A percentile compares a stretch with the other conserved stretches of the same genome.
Evolutionary conservation across 1,139 yeast species (phyloP).

Genomic region (Yamadazyma friedrichii): DNA sequence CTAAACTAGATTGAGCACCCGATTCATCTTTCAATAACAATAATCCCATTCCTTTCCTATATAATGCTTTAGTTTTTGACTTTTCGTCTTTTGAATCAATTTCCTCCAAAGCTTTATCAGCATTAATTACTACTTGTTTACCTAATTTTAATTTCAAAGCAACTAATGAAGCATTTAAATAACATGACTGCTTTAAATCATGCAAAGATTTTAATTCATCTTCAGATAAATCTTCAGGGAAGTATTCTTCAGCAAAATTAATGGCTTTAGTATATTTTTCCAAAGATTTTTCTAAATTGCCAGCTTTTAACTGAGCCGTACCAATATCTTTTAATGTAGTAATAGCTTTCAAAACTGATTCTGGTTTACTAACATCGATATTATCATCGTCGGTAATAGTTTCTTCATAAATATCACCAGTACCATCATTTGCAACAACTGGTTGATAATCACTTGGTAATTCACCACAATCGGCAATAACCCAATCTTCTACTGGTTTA

Average conservation of each 20-base stretch:
- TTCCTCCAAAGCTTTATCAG: constrained; percentile 66
- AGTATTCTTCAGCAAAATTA: constrained; percentile 65
- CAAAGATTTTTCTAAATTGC: constrained; percentile 55
- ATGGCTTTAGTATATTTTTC: constrained; percentile 72
- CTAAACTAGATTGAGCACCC: constrained; percentile 64
- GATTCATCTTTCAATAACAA: constrained; percentile 66
- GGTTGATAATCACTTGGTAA: constrained; percentile 59
- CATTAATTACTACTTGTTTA: constrained; percentile 55
- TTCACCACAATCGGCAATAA: constrained; percentile 78
- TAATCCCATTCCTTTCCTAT: constrained; percentile 81
- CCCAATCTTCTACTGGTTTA: constrained; percentile 63
- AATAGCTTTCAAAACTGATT: constrained; percentile 66
- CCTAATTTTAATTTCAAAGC: constrained; percentile 65
- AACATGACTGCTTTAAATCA: constrained; percentile 58
- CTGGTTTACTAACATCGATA: constrained; percentile 58
- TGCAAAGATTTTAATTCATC: constrained; percentile 51
- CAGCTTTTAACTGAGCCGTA: constrained; percentile 67
- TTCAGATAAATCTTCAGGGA: constrained; percentile 66
- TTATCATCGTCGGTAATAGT: constrained; percentile 69
- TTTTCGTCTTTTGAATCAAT: constrained; percentile 51
- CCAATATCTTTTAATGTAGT: constrained; percentile 74
- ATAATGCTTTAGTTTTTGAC: constrained; percentile 78
- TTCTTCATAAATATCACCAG: constrained; percentile 85
- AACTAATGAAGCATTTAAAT: constrained; percentile 72
- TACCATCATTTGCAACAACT: constrained; percentile 62